These are phyloP conservation scores for Oryza coarctata DNA, from an alignment of 176 grass and related monocot genomes.

Conservation along the genomic window DNA sequence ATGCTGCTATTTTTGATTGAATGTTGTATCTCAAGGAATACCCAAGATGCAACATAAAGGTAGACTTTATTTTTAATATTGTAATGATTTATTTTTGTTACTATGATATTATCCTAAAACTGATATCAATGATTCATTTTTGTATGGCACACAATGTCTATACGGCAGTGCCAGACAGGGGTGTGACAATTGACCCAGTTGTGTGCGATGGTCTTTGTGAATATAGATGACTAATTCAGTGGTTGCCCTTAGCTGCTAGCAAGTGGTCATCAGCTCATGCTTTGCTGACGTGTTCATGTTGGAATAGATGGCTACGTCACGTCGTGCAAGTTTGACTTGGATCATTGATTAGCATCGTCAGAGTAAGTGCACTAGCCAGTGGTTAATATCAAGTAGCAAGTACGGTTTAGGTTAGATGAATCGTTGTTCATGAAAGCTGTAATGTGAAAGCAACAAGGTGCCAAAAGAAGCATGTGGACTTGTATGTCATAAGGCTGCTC, in stretches of 20 bases:
- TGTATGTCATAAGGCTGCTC: conserved; percentile 37
- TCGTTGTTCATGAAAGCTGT: conserved; percentile 17
- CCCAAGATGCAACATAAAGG: too few relatives aligned
- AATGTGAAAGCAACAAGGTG: conserved; percentile 48
- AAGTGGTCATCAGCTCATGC: conserved; percentile 19
- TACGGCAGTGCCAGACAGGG: too few relatives aligned
- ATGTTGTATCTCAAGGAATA: too few relatives aligned
- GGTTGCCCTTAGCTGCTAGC: not conserved
- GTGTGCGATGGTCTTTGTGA: not conserved
- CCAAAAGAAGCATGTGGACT: conserved; percentile 46
- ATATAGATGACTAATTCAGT: not conserved
- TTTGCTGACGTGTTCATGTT: not conserved
- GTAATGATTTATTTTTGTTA: too few relatives aligned
- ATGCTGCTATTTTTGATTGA: too few relatives aligned
- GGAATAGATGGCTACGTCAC: conserved; percentile 4
- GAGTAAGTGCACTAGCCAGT: not conserved
- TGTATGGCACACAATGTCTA: too few relatives aligned
- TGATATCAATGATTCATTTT: too few relatives aligned
- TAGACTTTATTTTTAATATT: too few relatives aligned
- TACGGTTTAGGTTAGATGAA: not conserved
- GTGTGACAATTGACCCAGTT: too few relatives aligned
- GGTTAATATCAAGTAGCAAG: not conserved
- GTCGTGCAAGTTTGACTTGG: conserved; percentile 27
- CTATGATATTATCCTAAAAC: too few relatives aligned
- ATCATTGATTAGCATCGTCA: not conserved